Evolutionary conservation across 2,329 filamentous ascomycete species (phyloP).

Genomic region (Coniochaeta sp.): DNA sequence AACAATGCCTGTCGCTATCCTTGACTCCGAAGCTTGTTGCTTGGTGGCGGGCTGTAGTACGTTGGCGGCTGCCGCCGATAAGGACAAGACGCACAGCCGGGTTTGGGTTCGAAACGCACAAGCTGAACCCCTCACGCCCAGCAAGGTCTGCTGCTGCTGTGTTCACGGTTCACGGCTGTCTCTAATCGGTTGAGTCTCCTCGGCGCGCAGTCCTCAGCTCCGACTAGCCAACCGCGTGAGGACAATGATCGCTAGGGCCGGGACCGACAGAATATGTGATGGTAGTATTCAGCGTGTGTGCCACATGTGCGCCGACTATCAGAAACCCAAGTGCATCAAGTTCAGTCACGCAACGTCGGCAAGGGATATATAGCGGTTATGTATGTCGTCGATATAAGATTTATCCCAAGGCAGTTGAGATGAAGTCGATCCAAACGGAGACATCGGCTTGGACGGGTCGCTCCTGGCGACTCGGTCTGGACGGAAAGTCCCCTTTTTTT

Average conservation of each 20-base stretch:
- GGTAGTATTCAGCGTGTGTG: not conserved
- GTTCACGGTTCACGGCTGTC: not conserved
- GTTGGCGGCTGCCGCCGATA: not conserved
- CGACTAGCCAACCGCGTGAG: not conserved
- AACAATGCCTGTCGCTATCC: not conserved
- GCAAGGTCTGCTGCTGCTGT: not conserved
- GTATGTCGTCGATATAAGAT: conserved; percentile 1
- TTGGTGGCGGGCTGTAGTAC: not conserved
- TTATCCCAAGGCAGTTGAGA: not conserved
- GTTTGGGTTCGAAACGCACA: not conserved
- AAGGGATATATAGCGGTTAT: not conserved
- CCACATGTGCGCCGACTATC: not conserved
- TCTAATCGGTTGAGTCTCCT: not conserved
- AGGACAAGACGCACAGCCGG: not conserved
- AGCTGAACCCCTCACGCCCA: not conserved
- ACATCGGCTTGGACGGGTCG: not conserved
- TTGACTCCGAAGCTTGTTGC: not conserved
- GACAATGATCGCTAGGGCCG: not conserved
- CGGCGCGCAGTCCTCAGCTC: not conserved
- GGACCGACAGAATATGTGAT: not conserved
- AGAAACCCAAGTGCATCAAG: not conserved
- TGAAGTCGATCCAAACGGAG: not conserved
- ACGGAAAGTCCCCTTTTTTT: not conserved
- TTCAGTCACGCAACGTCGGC: not conserved
- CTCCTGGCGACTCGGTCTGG: not conserved